Evolutionary conservation across 164 flowering plant genomes (phyloP), one percentile per base, ranked within the genome.

Genomic region (Piper longum): DNA sequence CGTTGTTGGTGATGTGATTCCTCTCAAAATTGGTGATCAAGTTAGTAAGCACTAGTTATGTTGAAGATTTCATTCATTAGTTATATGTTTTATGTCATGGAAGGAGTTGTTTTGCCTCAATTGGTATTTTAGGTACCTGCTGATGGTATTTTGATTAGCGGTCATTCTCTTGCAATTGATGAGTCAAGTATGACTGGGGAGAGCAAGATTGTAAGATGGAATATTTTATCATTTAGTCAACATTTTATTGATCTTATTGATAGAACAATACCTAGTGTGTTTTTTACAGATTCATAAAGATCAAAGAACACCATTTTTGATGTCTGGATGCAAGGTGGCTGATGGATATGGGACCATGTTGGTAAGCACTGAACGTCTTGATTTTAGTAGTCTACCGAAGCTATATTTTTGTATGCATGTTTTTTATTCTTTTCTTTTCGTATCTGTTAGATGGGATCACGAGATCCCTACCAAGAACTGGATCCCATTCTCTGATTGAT

Each of bases 101-200:
- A 44, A 44, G 11, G 11, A 44, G 48, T 5, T 5, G 48, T 5
- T 5, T 44, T 44, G 0, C 11, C 48, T 5, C 11, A 7, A 56
- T 41, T 56, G 16, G 36, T 55, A 9, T 26, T 57, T 9, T 55
- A 92, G 98, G 95, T 92, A 5, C 96, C 97, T 57, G 91, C 96
- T 67, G 98, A 90, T 85, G 98, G 98, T 54, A 64, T 91, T 67
- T 64, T 90, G 40, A 77, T 88, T 41, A 67, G 78, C 66, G 96
- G 93, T n/a, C 96, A 93, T 68, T 91, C 97, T 36, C 88, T 93
- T 66, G 80, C 97, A 7, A 72, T 93, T 67, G 99, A 93, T 76
- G 99, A 93, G 76, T 93, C 99, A 62, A 90, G 99, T 74, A 93
- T 93, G 99, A 93, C 99, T 26, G 99, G 99, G 64, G 97, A 93